Evolutionary conservation across 2,329 filamentous ascomycete species (phyloP), one percentile per base, ranked within the genome.

Genomic region (Mycosphaerella sp.): DNA sequence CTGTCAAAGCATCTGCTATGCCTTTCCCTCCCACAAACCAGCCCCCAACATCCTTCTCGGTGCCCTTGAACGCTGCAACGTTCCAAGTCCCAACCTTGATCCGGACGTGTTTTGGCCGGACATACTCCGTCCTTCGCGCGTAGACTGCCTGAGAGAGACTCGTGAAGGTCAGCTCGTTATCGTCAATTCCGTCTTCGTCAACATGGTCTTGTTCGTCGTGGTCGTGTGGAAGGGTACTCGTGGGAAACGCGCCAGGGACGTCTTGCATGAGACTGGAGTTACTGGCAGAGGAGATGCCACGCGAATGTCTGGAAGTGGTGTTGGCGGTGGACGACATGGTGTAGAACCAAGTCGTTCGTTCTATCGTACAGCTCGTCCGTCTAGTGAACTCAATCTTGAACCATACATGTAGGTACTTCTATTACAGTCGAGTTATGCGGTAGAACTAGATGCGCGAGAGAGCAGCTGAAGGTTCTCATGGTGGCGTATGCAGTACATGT

Each of bases 51-150:
- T 97, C 93, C 59, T 88, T 87, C 68, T 95, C 89, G 0, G 89
- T 89, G 18, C 87, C 89, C 10, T 87, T 82, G 58, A 86, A 84
- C 1, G 85, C 84, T 3, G 89, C 93, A 13, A 95, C 88, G 70
- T 98, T 98, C 93, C 93, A 98, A 0, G 87, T 86, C 37, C 91
- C 93, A 45, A 98, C 79, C 71, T 96, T 96, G 69, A 98, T 80
- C 58, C 84, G 84, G 60, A 95, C 81, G 44, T 79, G 79, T 66
- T 84, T 84, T 39, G 83, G 80, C 34, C 83, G 80, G 21, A 86
- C 85, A 67, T 90, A 98, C 68, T 97, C 90, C 43, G 79, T 73
- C 62, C 84, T 80, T 48, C 93, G 80, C 35, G 86, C 82, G 64
- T 85, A 80, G 35, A 97, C 69, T 2, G 76, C 78, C 47, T 79